A percentile compares a stretch with the other conserved stretches of the same genome.
Evolutionary conservation across 148 eudicot species (phyloP).

Genomic region (Suaeda aralocaspica): DNA sequence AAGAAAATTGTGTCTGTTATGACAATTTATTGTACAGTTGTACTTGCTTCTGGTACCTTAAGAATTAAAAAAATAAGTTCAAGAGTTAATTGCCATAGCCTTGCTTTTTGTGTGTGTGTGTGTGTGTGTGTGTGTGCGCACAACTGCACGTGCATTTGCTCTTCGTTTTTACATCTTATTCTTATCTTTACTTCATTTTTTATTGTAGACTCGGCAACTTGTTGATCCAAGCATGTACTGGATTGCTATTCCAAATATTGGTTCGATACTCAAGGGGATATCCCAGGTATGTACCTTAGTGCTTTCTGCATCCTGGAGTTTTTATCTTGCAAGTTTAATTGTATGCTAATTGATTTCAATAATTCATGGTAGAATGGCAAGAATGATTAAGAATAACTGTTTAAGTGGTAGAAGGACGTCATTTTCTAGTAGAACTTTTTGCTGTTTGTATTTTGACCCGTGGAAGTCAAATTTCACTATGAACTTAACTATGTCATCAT

Average conservation of each 20-base stretch:
- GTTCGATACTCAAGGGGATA: conserved; percentile 83
- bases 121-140: too few relatives aligned
- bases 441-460: neutral
- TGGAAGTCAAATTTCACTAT: too few relatives aligned
- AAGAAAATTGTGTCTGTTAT: conserved; percentile 28
- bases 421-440: neutral
- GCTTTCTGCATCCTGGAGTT: neutral
- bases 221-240: conserved; percentile 86
- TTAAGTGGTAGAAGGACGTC: neutral
- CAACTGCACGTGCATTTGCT: too few relatives aligned
- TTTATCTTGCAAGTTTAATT: neutral
- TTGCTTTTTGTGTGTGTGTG: too few relatives aligned
- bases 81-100: neutral
- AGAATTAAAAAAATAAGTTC: neutral
- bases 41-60: neutral
- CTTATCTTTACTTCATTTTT: conserved; percentile 3
- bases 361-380: neutral
- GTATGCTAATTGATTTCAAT: neutral
- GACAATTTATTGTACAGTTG: neutral
- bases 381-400: neutral
- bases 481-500: too few relatives aligned
- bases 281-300: conserved; percentile 56
- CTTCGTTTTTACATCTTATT: neutral
- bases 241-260: conserved; percentile 88
- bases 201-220: conserved; percentile 78